Percentiles rank a stretch among this genome's conserved stretches.
Evolutionary conservation across 163 green algal species (phyloP).

Genomic region (Smithsoniella earleae): DNA sequence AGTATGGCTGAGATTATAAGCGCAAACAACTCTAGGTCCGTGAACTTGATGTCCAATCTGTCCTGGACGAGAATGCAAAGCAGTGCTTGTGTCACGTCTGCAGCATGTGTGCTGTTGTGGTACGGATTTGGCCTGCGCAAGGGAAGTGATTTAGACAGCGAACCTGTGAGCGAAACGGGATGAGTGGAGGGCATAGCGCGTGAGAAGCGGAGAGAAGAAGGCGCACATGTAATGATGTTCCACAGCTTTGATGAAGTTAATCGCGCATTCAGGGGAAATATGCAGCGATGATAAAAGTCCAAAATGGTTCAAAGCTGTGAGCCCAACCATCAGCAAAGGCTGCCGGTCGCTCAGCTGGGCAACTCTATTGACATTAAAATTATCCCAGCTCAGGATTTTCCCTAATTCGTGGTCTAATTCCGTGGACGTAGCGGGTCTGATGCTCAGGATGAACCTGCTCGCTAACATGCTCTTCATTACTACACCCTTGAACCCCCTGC

Average conservation of each 20-base stretch:
- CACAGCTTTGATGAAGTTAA: slow-evolving; percentile 28
- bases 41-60: slow-evolving; percentile 27
- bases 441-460: background rate
- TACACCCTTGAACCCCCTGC: slow-evolving; percentile 3
- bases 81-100: slow-evolving; percentile 45
- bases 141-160: too few relatives aligned
- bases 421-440: background rate
- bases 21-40: slow-evolving; percentile 24
- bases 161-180: too few relatives aligned
- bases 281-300: background rate
- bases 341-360: slow-evolving; percentile 19
- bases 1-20: slow-evolving; percentile 16
- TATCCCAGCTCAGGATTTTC: slow-evolving; percentile 2
- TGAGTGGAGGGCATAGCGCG: too few relatives aligned
- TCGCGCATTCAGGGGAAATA: background rate
- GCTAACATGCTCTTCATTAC: background rate
- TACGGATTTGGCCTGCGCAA: slow-evolving; percentile 39
- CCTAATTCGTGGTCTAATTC: slow-evolving; percentile 11
- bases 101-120: slow-evolving; percentile 44
- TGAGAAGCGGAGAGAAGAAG: too few relatives aligned
- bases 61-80: slow-evolving; percentile 36
- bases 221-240: slow-evolving; percentile 30
- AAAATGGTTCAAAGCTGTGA: slow-evolving; percentile 24
- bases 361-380: slow-evolving; percentile 25
- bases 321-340: slow-evolving; percentile 23